Base-by-base conservation (phyloP, 2,329 filamentous ascomycete species). In the Aphanocladium album region DNA sequence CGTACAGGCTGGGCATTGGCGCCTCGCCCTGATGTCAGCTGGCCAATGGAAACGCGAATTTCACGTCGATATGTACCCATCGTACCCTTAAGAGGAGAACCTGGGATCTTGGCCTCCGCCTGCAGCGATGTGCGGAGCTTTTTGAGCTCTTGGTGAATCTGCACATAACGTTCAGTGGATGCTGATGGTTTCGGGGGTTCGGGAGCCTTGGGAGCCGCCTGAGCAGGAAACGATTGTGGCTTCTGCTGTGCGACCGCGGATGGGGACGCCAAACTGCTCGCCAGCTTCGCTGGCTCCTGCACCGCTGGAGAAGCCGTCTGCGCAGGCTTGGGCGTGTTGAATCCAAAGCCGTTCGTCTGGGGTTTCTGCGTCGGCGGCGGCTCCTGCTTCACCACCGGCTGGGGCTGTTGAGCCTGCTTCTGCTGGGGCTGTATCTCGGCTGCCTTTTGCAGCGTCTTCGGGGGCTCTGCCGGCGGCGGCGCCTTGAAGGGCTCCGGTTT, bases 21-120 rank as follows among this genome's bases (percentile, higher is more conserved):
- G 12, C 81, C 83, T 66, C 83, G 87, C 60, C 83, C 87, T 43
- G 81, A 82, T 1, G 86, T 88, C 30, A 92, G 75, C 70, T 95
- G 90, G 7, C 91, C 90, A 59, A 93, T 82, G 19, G 82, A 86
- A 67, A 88, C 89, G 43, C 83, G 83, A 57, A 95, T 86, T 46
- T 87, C 83, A 62, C 90, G 80, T 45, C 90, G 82, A 79, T 90
- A 85, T 59, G 91, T 84, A 37, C 89, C 88, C 69, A 91, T 81
- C 39, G 83, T 81, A 56, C 80, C 79, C 72, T 90, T 91, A 30
- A 92, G 74, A 2, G 69, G 73, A 5, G 76, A 78, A 1, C 64
- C 71, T 67, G 71, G 65, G 16, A 69, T 60, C 61, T 87, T 83
- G 23, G 77, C 75, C 67, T 85, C 84, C 5, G 79, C 79, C 66